Conservation (phyloP, 1,139 yeast species). For the Hyphopichia burtonii region DNA sequence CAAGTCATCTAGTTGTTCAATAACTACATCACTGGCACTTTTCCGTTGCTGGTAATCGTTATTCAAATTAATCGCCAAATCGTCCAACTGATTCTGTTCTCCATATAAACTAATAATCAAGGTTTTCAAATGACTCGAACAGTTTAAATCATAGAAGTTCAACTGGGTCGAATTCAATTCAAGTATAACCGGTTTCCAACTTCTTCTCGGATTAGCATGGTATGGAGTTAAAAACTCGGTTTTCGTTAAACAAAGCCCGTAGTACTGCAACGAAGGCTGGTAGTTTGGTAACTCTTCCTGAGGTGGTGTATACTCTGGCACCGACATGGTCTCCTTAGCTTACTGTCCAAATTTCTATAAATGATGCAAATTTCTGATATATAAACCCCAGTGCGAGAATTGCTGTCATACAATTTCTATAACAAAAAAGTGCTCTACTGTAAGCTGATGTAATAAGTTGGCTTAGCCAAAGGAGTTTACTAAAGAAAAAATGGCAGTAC, state of each 20-base stretch:
- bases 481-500: too few species aligned
- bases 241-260: conserved; percentile 34
- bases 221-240: conserved; percentile 42
- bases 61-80: conserved; percentile 14
- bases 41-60: conserved; percentile 10
- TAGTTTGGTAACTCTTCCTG: conserved; percentile 32
- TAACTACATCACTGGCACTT: conserved; percentile 3
- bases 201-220: conserved; percentile 22
- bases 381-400: not conserved
- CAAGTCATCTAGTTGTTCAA: conserved; percentile 16
- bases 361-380: not conserved
- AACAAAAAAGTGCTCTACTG: too few species aligned
- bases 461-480: too few species aligned
- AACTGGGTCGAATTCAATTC: conserved; percentile 60
- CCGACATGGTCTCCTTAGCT: not conserved
- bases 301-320: conserved; percentile 16
- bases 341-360: not conserved
- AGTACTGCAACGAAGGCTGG: conserved; percentile 29
- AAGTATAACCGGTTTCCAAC: conserved; percentile 51
- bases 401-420: not conserved
- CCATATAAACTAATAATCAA: conserved; percentile 30
- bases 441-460: too few species aligned
- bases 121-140: conserved; percentile 22
- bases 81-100: conserved; percentile 26
- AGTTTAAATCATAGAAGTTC: conserved; percentile 36